These are phyloP conservation scores for Eremochloa ophiuroides DNA, from an alignment of 176 grass and related monocot genomes.

Conservation along the genomic window DNA sequence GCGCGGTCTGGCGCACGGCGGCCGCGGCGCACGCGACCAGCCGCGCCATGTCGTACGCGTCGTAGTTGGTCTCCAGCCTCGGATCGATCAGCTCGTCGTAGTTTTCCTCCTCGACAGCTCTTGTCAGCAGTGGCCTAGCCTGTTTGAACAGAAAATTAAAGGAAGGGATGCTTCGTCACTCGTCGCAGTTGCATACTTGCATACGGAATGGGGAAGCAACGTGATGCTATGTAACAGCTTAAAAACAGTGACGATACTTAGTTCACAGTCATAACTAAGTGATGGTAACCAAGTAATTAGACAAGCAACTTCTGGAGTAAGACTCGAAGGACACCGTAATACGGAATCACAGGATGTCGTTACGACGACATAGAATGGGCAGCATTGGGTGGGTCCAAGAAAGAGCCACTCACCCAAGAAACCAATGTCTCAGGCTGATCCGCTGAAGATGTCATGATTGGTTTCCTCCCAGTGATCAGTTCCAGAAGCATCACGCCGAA, in stretches of 20 bases:
- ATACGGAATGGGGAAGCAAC: neutral
- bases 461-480: slow-evolving; percentile 70
- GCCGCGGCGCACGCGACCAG: slow-evolving; percentile 72
- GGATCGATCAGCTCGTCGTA: slow-evolving; percentile 64
- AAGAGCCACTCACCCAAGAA: slow-evolving; percentile 52
- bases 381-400: neutral
- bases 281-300: no score
- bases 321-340: no score
- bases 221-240: neutral
- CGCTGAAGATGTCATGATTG: slow-evolving; percentile 33
- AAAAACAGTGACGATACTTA: neutral
- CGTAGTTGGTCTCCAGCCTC: slow-evolving; percentile 49
- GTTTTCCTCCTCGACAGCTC: slow-evolving; percentile 44
- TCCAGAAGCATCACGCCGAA: slow-evolving; percentile 89
- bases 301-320: no score
- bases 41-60: slow-evolving; percentile 67
- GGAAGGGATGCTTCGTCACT: neutral
- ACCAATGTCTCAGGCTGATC: slow-evolving; percentile 44
- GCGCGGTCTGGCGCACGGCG: slow-evolving; percentile 61
- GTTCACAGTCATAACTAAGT: neutral
- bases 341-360: no score
- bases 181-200: neutral
- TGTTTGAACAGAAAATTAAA: slow-evolving; percentile 30
- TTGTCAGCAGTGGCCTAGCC: slow-evolving; percentile 59
- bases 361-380: no score